A percentile compares a stretch with the other conserved stretches of the same genome.
These are phyloP conservation scores for Fusarium nodosum DNA, from an alignment of 2,329 filamentous ascomycete species.

Conservation along the genomic window DNA sequence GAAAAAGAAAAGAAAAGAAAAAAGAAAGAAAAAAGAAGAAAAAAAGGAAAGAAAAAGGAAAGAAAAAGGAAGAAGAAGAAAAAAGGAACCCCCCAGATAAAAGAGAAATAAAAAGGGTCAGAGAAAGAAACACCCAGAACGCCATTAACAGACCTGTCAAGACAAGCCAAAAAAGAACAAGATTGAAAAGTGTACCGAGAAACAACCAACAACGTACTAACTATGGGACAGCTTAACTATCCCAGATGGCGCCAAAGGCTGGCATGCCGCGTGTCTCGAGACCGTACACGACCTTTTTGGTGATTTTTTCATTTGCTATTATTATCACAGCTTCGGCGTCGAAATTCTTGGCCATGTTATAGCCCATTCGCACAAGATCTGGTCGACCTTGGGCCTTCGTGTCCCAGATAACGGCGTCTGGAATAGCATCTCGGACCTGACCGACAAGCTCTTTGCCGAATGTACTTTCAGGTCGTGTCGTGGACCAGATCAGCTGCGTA, in stretches of 20 bases:
- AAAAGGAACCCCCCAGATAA: too few species aligned
- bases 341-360: slow-evolving; percentile 68
- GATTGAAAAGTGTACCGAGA: slow-evolving; percentile 2
- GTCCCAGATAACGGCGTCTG: slow-evolving; percentile 75
- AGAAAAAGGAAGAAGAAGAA: too few species aligned
- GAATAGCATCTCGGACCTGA: slow-evolving; percentile 69
- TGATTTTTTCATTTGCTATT: slow-evolving; percentile 78
- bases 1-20: too few species aligned
- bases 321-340: slow-evolving; percentile 78
- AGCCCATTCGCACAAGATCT: slow-evolving; percentile 65
- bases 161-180: neutral
- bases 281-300: slow-evolving; percentile 76
- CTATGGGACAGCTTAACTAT: slow-evolving; percentile 57
- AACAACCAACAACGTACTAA: slow-evolving; percentile 5
- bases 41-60: too few species aligned
- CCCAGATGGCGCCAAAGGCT: slow-evolving; percentile 81
- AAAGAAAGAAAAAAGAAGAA: too few species aligned
- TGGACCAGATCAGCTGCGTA: slow-evolving; percentile 77
- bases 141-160: slow-evolving; percentile 3
- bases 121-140: slow-evolving; percentile 3
- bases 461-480: slow-evolving; percentile 70
- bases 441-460: slow-evolving; percentile 71
- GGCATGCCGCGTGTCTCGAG: slow-evolving; percentile 75
- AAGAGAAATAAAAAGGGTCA: neutral
- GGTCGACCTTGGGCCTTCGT: slow-evolving; percentile 71